These are phyloP conservation scores for Phaffomyces thermotolerans DNA, from an alignment of 805 yeast genomes.

Conservation along the genomic window DNA sequence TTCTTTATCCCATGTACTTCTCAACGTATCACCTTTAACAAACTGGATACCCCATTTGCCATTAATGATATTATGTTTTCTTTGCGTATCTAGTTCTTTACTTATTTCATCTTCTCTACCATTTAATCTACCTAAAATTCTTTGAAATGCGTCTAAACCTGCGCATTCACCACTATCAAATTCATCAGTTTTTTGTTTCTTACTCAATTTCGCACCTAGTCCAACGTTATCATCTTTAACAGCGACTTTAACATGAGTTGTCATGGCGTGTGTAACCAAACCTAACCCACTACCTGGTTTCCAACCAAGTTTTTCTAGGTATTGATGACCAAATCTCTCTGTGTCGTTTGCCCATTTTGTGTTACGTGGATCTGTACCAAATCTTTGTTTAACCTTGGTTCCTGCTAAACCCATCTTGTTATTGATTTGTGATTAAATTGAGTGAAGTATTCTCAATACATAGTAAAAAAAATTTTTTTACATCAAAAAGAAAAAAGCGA, in stretches of 20 bases:
- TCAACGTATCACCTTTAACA: slow-evolving; percentile 75
- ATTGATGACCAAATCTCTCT: slow-evolving; percentile 79
- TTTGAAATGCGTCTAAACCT: slow-evolving; percentile 89
- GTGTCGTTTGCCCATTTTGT: slow-evolving; percentile 90
- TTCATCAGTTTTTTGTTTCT: slow-evolving; percentile 52
- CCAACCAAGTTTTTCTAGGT: slow-evolving; percentile 84
- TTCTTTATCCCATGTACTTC: slow-evolving; percentile 76
- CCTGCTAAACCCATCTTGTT: slow-evolving; percentile 73
- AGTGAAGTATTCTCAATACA: neutral
- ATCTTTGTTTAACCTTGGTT: slow-evolving; percentile 68
- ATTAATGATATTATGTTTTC: slow-evolving; percentile 62
- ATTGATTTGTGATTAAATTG: no score
- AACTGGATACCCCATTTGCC: slow-evolving; percentile 88
- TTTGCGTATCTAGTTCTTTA: slow-evolving; percentile 60
- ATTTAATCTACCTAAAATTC: slow-evolving; percentile 80
- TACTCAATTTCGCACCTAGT: slow-evolving; percentile 74
- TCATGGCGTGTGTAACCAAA: slow-evolving; percentile 52
- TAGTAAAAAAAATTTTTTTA: slow-evolving; percentile 1
- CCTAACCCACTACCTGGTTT: slow-evolving; percentile 88
- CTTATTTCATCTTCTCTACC: slow-evolving; percentile 69
- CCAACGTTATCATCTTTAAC: slow-evolving; percentile 82
- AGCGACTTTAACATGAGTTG: slow-evolving; percentile 75
- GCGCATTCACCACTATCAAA: slow-evolving; percentile 79
- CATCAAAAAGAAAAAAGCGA: slow-evolving; percentile 6
- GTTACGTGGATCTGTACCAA: slow-evolving; percentile 90